Conservation (phyloP, 2,329 filamentous ascomycete species). For the Aureobasidium namibiae region DNA sequence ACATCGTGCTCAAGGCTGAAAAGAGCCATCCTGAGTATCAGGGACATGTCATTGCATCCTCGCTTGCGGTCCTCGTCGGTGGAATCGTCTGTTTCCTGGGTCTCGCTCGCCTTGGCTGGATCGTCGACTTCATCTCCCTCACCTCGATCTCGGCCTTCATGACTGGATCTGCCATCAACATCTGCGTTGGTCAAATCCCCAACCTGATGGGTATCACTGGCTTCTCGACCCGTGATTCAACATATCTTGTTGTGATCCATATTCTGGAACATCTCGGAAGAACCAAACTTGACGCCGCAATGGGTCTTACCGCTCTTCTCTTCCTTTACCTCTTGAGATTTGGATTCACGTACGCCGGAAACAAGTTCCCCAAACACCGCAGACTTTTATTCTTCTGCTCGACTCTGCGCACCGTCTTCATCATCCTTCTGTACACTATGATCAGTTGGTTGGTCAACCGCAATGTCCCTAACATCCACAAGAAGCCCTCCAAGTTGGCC, state of each 20-base stretch:
- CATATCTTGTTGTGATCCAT: slow-evolving; percentile 78
- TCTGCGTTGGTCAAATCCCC: slow-evolving; percentile 75
- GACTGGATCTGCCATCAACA: slow-evolving; percentile 90
- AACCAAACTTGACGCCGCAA: slow-evolving; percentile 68
- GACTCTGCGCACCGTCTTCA: slow-evolving; percentile 81
- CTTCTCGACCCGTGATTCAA: slow-evolving; percentile 56
- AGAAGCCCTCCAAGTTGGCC: slow-evolving; percentile 28
- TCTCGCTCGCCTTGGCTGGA: slow-evolving; percentile 71
- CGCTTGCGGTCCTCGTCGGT: slow-evolving; percentile 69
- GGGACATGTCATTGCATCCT: slow-evolving; percentile 64
- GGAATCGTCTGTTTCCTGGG: slow-evolving; percentile 71
- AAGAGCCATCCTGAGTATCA: slow-evolving; percentile 49
- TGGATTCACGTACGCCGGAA: slow-evolving; percentile 56
- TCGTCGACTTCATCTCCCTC: slow-evolving; percentile 88
- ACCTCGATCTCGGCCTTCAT: slow-evolving; percentile 91
- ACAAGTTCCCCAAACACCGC: slow-evolving; percentile 58
- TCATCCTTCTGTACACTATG: slow-evolving; percentile 85
- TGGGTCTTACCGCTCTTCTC: slow-evolving; percentile 74
- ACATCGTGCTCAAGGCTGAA: slow-evolving; percentile 50
- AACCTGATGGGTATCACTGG: slow-evolving; percentile 66
- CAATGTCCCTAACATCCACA: slow-evolving; percentile 53
- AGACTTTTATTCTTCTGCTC: slow-evolving; percentile 84
- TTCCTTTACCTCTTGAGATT: slow-evolving; percentile 70
- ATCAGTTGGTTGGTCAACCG: slow-evolving; percentile 65
- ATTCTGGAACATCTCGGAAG: slow-evolving; percentile 62